Percentiles rank a stretch among this genome's conserved stretches.
phyloP scores from a whole-genome alignment of 495 filamentous ascomycete species.

The Trypethelium eluteriae region DNA sequence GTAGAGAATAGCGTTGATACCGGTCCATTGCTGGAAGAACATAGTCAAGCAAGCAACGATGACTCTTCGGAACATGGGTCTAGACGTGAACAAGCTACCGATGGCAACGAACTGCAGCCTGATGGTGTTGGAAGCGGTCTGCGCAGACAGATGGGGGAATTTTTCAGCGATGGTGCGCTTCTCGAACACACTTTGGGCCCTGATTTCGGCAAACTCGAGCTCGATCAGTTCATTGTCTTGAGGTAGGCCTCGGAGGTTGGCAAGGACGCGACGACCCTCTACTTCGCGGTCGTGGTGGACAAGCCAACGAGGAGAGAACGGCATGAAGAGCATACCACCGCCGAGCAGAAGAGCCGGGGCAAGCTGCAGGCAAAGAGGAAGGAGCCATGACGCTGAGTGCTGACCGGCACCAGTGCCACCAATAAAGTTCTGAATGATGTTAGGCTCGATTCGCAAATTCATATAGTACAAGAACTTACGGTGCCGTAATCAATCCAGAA shows the following conservation, averaged over 20 bases:
- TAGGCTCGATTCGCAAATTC: not conserved
- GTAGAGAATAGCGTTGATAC: conserved; percentile 58
- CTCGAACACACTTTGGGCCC: conserved; percentile 70
- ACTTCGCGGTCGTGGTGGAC: conserved; percentile 64
- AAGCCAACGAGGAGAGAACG: conserved; percentile 75
- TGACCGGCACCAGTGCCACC: conserved; percentile 59
- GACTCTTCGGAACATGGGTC: conserved; percentile 68
- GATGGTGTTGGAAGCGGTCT: conserved; percentile 51
- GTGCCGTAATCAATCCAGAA: conserved; percentile 73
- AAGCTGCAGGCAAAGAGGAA: conserved; percentile 35
- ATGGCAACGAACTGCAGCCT: conserved; percentile 70
- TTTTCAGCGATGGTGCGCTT: conserved; percentile 63
- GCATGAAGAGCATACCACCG: conserved; percentile 73
- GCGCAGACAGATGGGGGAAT: conserved; percentile 59
- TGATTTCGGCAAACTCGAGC: conserved; percentile 76
- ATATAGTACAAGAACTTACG: conserved; percentile 12
- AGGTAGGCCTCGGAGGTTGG: conserved; percentile 54
- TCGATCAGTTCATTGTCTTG: conserved; percentile 58
- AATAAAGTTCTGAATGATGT: conserved; percentile 58
- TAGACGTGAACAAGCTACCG: conserved; percentile 60
- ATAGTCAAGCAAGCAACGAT: conserved; percentile 61
- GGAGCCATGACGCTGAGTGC: conserved; percentile 46
- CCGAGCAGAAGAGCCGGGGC: conserved; percentile 34
- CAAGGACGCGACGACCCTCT: conserved; percentile 61
- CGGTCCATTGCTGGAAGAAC: conserved; percentile 75